Evolutionary conservation across 2,329 filamentous ascomycete species (phyloP).

Genomic region (Aspergillus vadensis): DNA sequence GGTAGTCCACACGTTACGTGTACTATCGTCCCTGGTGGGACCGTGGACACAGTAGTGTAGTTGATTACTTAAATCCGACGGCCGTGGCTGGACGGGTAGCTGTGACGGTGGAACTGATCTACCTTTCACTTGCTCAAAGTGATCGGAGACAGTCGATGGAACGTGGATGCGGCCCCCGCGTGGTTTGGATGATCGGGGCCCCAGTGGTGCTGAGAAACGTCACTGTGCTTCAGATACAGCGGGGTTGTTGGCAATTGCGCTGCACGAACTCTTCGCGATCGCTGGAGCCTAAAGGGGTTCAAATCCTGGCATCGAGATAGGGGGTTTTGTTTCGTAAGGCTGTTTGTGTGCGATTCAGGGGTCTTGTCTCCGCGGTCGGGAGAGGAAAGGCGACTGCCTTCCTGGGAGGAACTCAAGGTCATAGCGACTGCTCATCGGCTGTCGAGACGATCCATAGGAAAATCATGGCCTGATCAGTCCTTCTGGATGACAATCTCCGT

Average conservation of each 20-base stretch:
- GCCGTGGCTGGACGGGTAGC: not conserved
- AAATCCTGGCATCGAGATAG: too few relatives aligned
- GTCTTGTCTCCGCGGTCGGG: not conserved
- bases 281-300: not conserved
- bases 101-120: not conserved
- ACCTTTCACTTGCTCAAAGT: not conserved
- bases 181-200: not conserved
- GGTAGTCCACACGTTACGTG: not conserved
- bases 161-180: not conserved
- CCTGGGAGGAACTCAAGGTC: not conserved
- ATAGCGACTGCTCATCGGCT: not conserved
- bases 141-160: not conserved
- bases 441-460: not conserved
- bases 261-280: not conserved
- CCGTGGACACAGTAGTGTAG: not conserved
- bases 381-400: too few relatives aligned
- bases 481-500: slow-evolving; percentile 6
- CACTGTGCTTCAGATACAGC: not conserved
- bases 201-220: not conserved
- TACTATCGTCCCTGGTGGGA: not conserved
- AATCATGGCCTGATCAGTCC: not conserved
- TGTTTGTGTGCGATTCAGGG: not conserved
- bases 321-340: not conserved
- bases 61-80: not conserved
- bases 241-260: not conserved